A percentile compares a stretch with the other conserved stretches of the same genome.
Conservation (phyloP, 2,329 filamentous ascomycete genomes). For the Pestalotiopsis sp. region DNA sequence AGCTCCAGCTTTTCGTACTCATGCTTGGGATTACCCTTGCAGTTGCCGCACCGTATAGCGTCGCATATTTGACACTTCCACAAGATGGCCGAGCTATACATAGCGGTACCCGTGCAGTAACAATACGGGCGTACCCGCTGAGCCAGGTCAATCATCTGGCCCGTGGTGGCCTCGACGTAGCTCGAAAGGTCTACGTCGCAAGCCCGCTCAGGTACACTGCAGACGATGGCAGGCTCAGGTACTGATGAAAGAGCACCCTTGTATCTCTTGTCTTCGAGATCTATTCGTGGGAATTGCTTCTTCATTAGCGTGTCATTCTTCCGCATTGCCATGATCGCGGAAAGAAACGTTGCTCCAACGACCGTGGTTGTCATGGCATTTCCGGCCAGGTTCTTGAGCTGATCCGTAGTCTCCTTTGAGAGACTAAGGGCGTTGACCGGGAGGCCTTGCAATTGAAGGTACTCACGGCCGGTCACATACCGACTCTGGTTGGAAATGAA, state of each 20-base stretch:
- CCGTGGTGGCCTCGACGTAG: not conserved
- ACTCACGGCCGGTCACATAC: conserved; percentile 62
- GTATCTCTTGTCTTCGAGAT: not conserved
- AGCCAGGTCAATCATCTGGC: conserved; percentile 12
- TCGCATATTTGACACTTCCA: conserved; percentile 33
- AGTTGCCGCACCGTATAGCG: conserved; percentile 36
- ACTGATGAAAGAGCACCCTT: not conserved
- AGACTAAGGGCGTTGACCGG: conserved; percentile 62
- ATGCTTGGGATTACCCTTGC: conserved; percentile 40
- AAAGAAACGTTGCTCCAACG: conserved; percentile 62
- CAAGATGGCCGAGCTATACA: conserved; percentile 27
- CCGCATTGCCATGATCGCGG: conserved; percentile 47
- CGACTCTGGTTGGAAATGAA: conserved; percentile 62
- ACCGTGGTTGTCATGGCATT: conserved; percentile 81
- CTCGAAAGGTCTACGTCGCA: not conserved
- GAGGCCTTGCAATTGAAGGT: conserved; percentile 67
- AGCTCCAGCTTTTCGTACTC: conserved; percentile 18
- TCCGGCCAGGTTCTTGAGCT: conserved; percentile 71
- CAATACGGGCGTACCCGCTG: conserved; percentile 32
- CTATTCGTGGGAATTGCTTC: not conserved
- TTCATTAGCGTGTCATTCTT: not conserved
- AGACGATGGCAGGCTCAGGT: not conserved
- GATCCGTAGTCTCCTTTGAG: conserved; percentile 58
- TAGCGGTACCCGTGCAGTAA: conserved; percentile 32
- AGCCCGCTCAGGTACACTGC: not conserved